Evolutionary conservation across 768 basidiomycete genomes (phyloP), one percentile per base, ranked within the genome.

Genomic region (Boletus rufocinnamomeus): DNA sequence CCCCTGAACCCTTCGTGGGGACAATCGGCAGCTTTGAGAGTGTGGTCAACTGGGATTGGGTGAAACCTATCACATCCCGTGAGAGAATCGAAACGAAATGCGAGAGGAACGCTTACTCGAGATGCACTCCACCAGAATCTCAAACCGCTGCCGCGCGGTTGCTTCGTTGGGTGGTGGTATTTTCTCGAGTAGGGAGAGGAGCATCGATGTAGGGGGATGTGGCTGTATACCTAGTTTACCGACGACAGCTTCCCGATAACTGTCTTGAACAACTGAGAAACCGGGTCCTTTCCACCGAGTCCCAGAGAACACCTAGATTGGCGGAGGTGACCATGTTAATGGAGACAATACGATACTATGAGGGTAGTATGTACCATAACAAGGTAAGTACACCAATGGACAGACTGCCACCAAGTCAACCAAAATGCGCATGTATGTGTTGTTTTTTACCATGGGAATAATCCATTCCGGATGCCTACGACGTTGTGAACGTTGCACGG

Each of bases 251-350:
- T 76, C 72, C 23, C 77, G 79, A 58, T 84, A 72, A 27, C 64
- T 72, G 8, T 83, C 80, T 49, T 87, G 80, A 2, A 91, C 78
- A 2, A 90, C 79, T 10, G 83, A 71, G 70, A 95, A 95, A 2
- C 93, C 93, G n/a, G 97, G 77, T 0, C 76, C 71, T 1, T 85
- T 81, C 81, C 89, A 94, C 28, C 85, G 82, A 1, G 79, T 69
- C 53, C 83, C 81, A 8, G 83, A 81, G 66, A 86, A 94, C 0
- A 94, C 90, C 87, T 95, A 58, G 14, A 50, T 32, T 34, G 8
- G 25, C 1, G 10, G 5, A 55, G 19, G 17, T 16, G n/a, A n/a
- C 6, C 13, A 17, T n/a, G 21, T 58, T 14, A 41, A 32, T 17
- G 11, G 44, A 21, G 19, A 43, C 11, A 32, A 23, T 30, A n/a